Conservation (phyloP, 1,284 basidiomycete species). For the Fomitopsis betulina region DNA sequence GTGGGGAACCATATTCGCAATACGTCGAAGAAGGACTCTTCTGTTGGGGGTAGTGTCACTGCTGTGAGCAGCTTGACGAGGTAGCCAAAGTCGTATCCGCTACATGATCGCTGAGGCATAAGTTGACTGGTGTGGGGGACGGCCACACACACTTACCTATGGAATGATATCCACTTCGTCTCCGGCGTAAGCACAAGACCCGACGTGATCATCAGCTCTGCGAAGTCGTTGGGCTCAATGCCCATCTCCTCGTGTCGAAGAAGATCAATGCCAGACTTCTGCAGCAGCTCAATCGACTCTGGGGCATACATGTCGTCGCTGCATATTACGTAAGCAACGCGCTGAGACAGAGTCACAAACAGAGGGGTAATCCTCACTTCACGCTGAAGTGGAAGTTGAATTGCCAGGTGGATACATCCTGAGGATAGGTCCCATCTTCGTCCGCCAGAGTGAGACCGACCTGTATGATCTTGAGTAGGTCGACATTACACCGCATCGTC, state of each 20-base stretch:
- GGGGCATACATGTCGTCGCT: slow-evolving; percentile 98
- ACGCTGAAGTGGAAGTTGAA: slow-evolving; percentile 98
- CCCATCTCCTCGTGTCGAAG: slow-evolving; percentile 90
- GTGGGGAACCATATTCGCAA: slow-evolving; percentile 94
- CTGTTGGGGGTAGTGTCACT: slow-evolving; percentile 82
- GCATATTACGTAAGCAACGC: slow-evolving; percentile 22
- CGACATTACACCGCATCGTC: slow-evolving; percentile 98
- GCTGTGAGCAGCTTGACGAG: slow-evolving; percentile 94
- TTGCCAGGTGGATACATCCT: slow-evolving; percentile 94
- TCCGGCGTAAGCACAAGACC: slow-evolving; percentile 89
- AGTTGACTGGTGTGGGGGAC: neutral
- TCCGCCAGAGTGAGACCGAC: slow-evolving; percentile 94
- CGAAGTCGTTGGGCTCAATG: slow-evolving; percentile 93
- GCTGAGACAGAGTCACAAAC: neutral
- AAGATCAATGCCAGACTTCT: slow-evolving; percentile 96
- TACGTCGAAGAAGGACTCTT: slow-evolving; percentile 89
- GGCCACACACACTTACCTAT: slow-evolving; percentile 63
- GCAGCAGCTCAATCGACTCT: slow-evolving; percentile 91
- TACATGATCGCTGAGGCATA: slow-evolving; percentile 32
- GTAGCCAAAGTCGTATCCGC: slow-evolving; percentile 99
- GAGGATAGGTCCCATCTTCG: slow-evolving; percentile 87
- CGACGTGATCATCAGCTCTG: slow-evolving; percentile 94
- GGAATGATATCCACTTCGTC: slow-evolving; percentile 97
- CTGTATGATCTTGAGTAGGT: slow-evolving; percentile 97
- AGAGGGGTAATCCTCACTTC: slow-evolving; percentile 43